Conservation (phyloP, 2,329 filamentous ascomycete genomes). For the Fusarium sulawesiense region DNA sequence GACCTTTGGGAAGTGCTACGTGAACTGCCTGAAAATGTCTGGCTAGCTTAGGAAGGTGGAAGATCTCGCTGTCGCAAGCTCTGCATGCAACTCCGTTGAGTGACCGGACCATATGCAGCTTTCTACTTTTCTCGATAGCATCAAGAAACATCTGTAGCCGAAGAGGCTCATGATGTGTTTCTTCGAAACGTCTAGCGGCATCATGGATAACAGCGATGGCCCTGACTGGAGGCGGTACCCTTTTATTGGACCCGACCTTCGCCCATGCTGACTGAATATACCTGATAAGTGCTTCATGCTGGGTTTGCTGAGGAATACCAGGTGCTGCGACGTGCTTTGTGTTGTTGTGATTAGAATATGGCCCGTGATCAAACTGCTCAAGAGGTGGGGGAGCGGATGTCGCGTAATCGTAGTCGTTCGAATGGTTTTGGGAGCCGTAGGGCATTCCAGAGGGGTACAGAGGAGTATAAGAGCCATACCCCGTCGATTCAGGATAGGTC, state of each 20-base stretch:
- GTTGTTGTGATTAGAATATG: conserved; percentile 13
- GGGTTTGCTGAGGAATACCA: conserved; percentile 53
- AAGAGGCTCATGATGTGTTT: conserved; percentile 67
- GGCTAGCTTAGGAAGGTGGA: conserved; percentile 69
- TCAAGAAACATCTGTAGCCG: conserved; percentile 70
- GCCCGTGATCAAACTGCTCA: conserved; percentile 3
- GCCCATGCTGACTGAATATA: conserved; percentile 73
- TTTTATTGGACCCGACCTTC: conserved; percentile 67
- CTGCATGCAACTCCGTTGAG: conserved; percentile 67
- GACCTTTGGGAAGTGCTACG: conserved; percentile 45
- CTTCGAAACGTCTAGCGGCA: conserved; percentile 66
- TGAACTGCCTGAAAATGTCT: conserved; percentile 66
- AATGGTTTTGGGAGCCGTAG: conserved; percentile 8
- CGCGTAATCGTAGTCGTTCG: conserved; percentile 21
- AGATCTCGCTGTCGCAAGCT: conserved; percentile 60
- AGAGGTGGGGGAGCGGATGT: not conserved
- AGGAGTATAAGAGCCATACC: conserved; percentile 27
- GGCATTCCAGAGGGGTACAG: conserved; percentile 8
- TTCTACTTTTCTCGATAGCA: conserved; percentile 65
- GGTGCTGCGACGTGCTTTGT: conserved; percentile 1
- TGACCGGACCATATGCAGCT: conserved; percentile 67
- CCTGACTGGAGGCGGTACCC: conserved; percentile 70
- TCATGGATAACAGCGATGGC: conserved; percentile 74
- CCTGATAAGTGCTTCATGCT: conserved; percentile 64
- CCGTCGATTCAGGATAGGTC: conserved; percentile 24